Evolutionary conservation across 2,329 filamentous ascomycete species (phyloP), one percentile per base, ranked within the genome.

Genomic region (Nannizziopsis arthrosporioides): DNA sequence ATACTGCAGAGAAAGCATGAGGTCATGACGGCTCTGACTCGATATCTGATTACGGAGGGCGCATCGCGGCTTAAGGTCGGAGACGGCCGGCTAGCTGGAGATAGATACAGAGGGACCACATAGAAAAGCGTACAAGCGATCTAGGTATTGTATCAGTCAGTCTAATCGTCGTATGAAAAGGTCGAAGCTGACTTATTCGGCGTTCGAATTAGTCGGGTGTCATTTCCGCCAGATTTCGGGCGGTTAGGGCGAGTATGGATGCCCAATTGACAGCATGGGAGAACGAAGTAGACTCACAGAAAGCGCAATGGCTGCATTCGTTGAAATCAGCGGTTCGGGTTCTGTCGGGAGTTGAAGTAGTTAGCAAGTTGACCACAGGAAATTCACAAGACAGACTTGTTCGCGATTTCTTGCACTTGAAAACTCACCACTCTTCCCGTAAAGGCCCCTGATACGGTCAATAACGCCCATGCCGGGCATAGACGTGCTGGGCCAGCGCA

Each of bases 91-190:
- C 90, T 93, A 15, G 79, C 75, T 3, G 79, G 67, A 15, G 83
- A 92, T 54, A 90, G 73, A 71, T 98, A 95, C 67, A 96, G 87
- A 18, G 92, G 90, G 2, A 85, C 71, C 58, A 98, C 85, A 69
- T 96, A 98, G 69, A 87, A 69, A 57, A 88, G 65, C n/a, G 87
- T 94, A 68, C 93, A 94, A 53, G 81, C 66, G 53, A 89, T 69
- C 85, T 85, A n/a, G 14, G 22, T 3, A 32, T 4, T 7, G 2
- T 37, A 18, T n/a, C 8, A 18, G 22, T 40, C 22, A 45, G 36
- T 12, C 10, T 31, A 40, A 32, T 4, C 7, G n/a, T 17, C 3
- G 2, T n/a, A 36, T 14, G 6, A 2, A 10, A 37, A 4, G 35
- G 3, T 40, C 10, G 7, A 17, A 40, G 14, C 15, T 9, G 14